Conservation (phyloP, 1,139 yeast genomes). For the Geotrichum australiense region DNA sequence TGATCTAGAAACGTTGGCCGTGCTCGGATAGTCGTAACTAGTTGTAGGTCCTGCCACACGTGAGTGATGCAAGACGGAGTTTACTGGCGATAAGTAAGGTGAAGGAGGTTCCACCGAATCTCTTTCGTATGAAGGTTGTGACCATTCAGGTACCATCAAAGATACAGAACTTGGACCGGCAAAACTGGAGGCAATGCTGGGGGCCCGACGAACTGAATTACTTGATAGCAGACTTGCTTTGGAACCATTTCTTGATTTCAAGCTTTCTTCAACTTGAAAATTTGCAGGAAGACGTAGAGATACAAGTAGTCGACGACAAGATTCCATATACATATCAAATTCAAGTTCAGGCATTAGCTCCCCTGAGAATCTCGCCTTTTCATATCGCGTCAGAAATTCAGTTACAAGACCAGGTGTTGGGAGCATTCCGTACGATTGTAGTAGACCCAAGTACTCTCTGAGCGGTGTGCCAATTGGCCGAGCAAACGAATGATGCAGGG, state of each 20-base stretch:
- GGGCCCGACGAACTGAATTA: not conserved
- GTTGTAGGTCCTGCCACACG: not conserved
- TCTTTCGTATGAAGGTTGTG: not conserved
- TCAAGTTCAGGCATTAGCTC: slow-evolving; percentile 52
- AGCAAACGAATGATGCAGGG: slow-evolving; percentile 40
- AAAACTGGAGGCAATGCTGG: slow-evolving; percentile 1
- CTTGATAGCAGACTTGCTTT: not conserved
- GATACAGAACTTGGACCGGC: not conserved
- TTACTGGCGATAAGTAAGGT: not conserved
- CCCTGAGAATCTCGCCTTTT: slow-evolving; percentile 62
- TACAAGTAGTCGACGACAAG: slow-evolving; percentile 30
- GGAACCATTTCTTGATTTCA: not conserved
- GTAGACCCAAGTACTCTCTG: slow-evolving; percentile 46
- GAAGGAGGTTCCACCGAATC: not conserved
- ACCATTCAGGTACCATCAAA: not conserved
- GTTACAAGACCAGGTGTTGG: slow-evolving; percentile 25
- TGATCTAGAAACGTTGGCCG: not conserved
- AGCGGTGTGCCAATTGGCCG: slow-evolving; percentile 39
- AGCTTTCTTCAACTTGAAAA: not conserved
- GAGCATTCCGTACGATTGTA: slow-evolving; percentile 23
- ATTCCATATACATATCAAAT: slow-evolving; percentile 53
- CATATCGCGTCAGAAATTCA: slow-evolving; percentile 55
- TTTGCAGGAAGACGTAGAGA: slow-evolving; percentile 11
- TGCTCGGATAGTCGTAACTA: not conserved
- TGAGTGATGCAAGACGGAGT: not conserved